Evolutionary conservation across 2,329 filamentous ascomycete genomes (phyloP), one percentile per base, ranked within the genome.

Genomic region (Fusarium ambrosium): DNA sequence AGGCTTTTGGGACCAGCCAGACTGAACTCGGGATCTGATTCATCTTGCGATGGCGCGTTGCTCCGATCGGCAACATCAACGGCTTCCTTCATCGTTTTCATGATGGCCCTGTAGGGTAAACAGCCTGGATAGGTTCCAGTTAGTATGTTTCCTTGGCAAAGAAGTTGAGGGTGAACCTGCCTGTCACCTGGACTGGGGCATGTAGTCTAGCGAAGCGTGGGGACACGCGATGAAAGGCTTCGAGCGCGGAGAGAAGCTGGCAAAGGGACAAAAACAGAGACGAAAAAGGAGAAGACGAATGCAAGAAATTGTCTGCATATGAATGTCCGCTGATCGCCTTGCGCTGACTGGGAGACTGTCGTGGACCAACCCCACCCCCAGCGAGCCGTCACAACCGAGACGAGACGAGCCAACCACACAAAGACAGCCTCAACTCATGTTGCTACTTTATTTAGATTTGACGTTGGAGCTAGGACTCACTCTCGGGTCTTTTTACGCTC

Each of bases 1-100:
- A 79, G 66, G 5, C 39, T 29, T 1, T 78, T 58, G 1, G 71
- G 65, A 0, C 76, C 76, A 0, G 74, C 70, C 5, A 68, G 39
- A 1, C 41, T 45, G 2, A 78, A 67, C 9, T 60, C n/a, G 2
- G 34, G 11, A 3, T 45, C 20, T 0, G 48, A 22, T 1, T 18
- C 9, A 22, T 37, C 63, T 2, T 41, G 58, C 11, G 64, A 20
- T 0, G 22, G n/a, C 55, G 41, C 5, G 0, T 3, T 18, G 3
- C 24, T 29, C 20, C 5, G 20, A 39, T 13, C 2, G 61, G 48
- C 1, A 11, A 4, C n/a, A 24, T 10, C 0, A 8, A 3, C n/a
- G 14, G 59, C 2, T 32, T 74, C 51, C n/a, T 74, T 43, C 22
- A 13, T 29, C 16, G 6, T 22, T 14, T 74, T 29, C 32, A 18